Evolutionary conservation across 164 flowering plant genomes (phyloP).

Genomic region (Vitis rotundifolia): DNA sequence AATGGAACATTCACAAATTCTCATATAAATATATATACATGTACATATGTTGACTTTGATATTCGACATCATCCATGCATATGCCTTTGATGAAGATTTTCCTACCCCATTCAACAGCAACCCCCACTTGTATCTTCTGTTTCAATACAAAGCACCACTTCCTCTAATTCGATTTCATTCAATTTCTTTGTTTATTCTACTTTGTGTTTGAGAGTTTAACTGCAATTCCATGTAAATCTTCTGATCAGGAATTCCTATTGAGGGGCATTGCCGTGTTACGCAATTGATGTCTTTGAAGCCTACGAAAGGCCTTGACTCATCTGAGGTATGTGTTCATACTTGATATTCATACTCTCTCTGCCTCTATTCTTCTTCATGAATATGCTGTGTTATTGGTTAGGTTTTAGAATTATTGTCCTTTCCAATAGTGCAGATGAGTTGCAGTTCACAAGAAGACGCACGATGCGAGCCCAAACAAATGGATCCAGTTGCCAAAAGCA

Average conservation of each 20-base stretch:
- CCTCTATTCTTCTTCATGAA: background rate
- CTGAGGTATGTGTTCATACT: slow-evolving; percentile 12
- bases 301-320: slow-evolving; percentile 4
- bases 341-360: background rate
- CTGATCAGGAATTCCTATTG: slow-evolving; percentile 3
- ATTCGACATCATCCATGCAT: too few species aligned
- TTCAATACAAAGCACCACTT: too few species aligned
- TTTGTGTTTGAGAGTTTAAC: too few species aligned
- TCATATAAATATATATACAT: too few species aligned
- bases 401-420: background rate
- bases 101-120: too few species aligned
- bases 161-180: too few species aligned
- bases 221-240: background rate
- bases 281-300: slow-evolving; percentile 19
- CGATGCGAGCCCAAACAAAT: slow-evolving; percentile 8
- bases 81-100: too few species aligned
- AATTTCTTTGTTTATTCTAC: too few species aligned
- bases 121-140: too few species aligned
- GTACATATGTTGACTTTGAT: too few species aligned
- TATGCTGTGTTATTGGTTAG: too few species aligned
- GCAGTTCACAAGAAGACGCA: slow-evolving; percentile 21
- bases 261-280: background rate
- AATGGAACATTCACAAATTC: too few species aligned
- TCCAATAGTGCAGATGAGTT: slow-evolving; percentile 25
- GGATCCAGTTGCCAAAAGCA: slow-evolving; percentile 13